Base-by-base conservation (phyloP, 2,329 filamentous ascomycete genomes). In the Fusarium abutilonis region DNA sequence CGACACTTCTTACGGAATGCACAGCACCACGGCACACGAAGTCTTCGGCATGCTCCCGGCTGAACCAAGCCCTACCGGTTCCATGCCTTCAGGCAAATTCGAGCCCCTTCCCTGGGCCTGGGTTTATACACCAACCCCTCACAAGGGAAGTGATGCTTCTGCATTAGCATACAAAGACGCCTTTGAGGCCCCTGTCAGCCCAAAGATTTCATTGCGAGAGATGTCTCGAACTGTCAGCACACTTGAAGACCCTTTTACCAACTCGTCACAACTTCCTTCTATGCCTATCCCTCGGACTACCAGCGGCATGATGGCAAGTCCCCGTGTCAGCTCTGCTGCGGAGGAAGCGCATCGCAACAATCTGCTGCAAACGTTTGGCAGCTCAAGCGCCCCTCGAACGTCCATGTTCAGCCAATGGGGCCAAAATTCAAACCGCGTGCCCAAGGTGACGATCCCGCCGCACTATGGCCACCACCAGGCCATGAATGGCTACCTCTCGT, bases 1-100 rank as follows among this genome's bases (percentile, higher is more conserved):
- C 7, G 80, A 83, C 39, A 52, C 81, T 4, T 84, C 81, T 2
- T 86, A 85, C 58, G 84, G 82, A 14, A 84, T 86, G 82, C 79
- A 82, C 66, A 81, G 80, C 9, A 70, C 75, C 3, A 83, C 80
- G 8, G 80, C 83, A 23, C 80, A 83, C 43, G 82, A 83, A 15
- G 64, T 83, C 3, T 83, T 85, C 61, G 80, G 76, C 26, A 73
- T 77, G 38, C 66, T 78, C 38, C 73, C 70, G 13, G 69, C 76
- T 8, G 68, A 75, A 32, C 60, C 69, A 19, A 74, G 73, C 28
- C 73, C 74, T 28, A 69, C 66, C 2, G 59, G 60, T 6, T 71
- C 72, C 7, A 64, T 71, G 23, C 65, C 69, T 6, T 70, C 71
- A 14, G 73, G 71, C 28, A 75, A 72, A 43, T 76, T 76, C 55